Conservation (phyloP, 2,329 filamentous ascomycete genomes). For the Alternaria brassicicola region DNA sequence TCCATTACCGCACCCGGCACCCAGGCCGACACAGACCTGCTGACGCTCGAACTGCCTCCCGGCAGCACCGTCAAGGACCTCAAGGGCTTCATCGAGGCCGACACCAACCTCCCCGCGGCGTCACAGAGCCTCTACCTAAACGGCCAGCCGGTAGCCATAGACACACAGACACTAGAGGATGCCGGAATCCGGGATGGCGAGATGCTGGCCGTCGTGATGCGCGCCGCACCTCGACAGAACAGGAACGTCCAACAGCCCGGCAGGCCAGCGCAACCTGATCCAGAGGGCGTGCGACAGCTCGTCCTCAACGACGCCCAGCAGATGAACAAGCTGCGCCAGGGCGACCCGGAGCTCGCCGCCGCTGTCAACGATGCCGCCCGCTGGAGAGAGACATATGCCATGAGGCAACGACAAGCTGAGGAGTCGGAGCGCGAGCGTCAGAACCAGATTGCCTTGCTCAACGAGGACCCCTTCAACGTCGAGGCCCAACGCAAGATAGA, state of each 20-base stretch:
- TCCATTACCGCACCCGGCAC: slow-evolving; percentile 78
- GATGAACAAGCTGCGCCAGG: slow-evolving; percentile 71
- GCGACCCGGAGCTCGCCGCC: slow-evolving; percentile 77
- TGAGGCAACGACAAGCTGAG: slow-evolving; percentile 72
- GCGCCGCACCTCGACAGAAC: slow-evolving; percentile 27
- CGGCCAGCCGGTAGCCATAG: slow-evolving; percentile 77
- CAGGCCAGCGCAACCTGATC: slow-evolving; percentile 55
- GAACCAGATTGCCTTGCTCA: slow-evolving; percentile 81
- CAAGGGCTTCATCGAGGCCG: slow-evolving; percentile 85
- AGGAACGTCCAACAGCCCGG: slow-evolving; percentile 14
- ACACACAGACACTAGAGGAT: slow-evolving; percentile 80
- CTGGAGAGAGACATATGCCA: slow-evolving; percentile 75
- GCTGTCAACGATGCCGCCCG: slow-evolving; percentile 75
- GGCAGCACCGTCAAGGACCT: slow-evolving; percentile 85
- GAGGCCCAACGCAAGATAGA: slow-evolving; percentile 92
- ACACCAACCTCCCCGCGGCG: slow-evolving; percentile 73
- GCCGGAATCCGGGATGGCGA: slow-evolving; percentile 85
- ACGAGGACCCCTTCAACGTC: slow-evolving; percentile 91
- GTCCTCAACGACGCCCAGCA: slow-evolving; percentile 78
- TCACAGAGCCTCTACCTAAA: slow-evolving; percentile 91
- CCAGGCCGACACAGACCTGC: slow-evolving; percentile 71
- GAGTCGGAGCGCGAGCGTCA: slow-evolving; percentile 77
- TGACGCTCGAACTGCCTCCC: slow-evolving; percentile 80
- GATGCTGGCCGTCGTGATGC: slow-evolving; percentile 86
- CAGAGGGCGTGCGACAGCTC: slow-evolving; percentile 81